Evolutionary conservation across 2,329 filamentous ascomycete genomes (phyloP).

Genomic region (Metarhizium robertsii): DNA sequence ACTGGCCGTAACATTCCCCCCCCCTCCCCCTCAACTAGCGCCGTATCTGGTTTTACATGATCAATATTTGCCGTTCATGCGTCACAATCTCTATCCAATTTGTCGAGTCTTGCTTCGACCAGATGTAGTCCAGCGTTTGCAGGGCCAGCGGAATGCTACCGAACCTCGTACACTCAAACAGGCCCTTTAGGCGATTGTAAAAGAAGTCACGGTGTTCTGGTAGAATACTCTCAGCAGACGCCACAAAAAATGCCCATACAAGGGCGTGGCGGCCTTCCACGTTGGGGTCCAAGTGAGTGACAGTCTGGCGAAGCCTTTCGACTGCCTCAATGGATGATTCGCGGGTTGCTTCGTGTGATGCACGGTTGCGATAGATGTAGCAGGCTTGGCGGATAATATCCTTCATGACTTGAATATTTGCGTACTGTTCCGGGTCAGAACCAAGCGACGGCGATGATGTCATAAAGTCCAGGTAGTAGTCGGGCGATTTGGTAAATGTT

Average conservation of each 20-base stretch:
- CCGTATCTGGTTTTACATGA: too few relatives aligned
- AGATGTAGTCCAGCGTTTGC: constrained; percentile 22
- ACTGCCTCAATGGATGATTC: constrained; percentile 18
- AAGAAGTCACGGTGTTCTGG: constrained; percentile 27
- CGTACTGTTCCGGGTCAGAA: constrained; percentile 11
- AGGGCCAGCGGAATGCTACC: constrained; percentile 28
- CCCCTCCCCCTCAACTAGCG: constrained; percentile 11
- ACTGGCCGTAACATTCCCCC: not conserved
- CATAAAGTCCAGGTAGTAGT: constrained; percentile 19
- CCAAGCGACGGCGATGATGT: constrained; percentile 2
- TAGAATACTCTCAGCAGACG: constrained; percentile 26
- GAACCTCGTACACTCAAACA: constrained; percentile 25
- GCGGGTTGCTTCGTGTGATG: constrained; percentile 2
- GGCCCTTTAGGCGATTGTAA: constrained; percentile 14
- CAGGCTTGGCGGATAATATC: constrained; percentile 17
- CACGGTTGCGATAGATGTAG: constrained; percentile 16
- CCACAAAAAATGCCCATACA: constrained; percentile 32
- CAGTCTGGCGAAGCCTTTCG: constrained; percentile 21
- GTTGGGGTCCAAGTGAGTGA: constrained; percentile 16
- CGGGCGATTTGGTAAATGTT: constrained; percentile 11
- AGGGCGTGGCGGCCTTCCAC: constrained; percentile 26
- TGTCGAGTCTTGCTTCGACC: constrained; percentile 16
- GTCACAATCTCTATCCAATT: constrained; percentile 21
- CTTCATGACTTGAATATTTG: constrained; percentile 13
- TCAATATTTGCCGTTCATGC: constrained; percentile 16